Base-by-base conservation (phyloP, 495 filamentous ascomycete genomes). In the Xylaria flabelliformis region DNA sequence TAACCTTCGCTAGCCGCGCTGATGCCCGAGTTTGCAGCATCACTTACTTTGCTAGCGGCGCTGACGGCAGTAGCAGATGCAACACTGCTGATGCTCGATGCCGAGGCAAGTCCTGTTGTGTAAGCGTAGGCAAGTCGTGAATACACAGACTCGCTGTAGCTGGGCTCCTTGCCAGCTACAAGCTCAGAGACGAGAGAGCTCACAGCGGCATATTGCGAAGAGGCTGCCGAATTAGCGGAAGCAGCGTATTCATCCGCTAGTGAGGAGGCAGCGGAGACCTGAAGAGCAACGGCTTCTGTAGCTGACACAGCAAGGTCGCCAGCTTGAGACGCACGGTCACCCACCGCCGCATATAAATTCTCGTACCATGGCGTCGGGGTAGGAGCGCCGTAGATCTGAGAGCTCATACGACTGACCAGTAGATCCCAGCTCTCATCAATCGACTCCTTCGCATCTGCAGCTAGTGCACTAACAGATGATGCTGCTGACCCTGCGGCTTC, bases 91-190 rank as follows among this genome's bases (percentile, higher is more conserved):
- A 82, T 46, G 65, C 80, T 82, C 17, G 79, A 79, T 1, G 75
- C 80, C 0, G 81, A 81, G 0, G 79, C 69, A 17, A 74, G 24
- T 2, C 78, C 79, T 0, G 79, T 81, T 0, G 78, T 77, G 58
- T 90, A 89, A 0, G 90, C 92, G 3, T 88, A 88, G 42, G 85
- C 86, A 7, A 97, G 85, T 26, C 91, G 87, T 67, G 83, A 89
- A 83, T 94, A 87, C 0, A 95, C 91, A 69, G 91, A 92, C 73
- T 97, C 93, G 0, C 92, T 93, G 75, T 93, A 97, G 17, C 90
- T 87, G 6, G 93, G 91, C 78, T 97, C 93, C 80, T 90, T 92
- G 32, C 92, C 94, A 58, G 83, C 77, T 34, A 97, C 82, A 3
- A 97, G 82, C 75, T 97, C 93, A 15, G 90, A 91, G 17, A 97